Evolutionary conservation across 2,329 filamentous ascomycete genomes (phyloP), one percentile per base, ranked within the genome.

Genomic region (Parastagonospora avenae): DNA sequence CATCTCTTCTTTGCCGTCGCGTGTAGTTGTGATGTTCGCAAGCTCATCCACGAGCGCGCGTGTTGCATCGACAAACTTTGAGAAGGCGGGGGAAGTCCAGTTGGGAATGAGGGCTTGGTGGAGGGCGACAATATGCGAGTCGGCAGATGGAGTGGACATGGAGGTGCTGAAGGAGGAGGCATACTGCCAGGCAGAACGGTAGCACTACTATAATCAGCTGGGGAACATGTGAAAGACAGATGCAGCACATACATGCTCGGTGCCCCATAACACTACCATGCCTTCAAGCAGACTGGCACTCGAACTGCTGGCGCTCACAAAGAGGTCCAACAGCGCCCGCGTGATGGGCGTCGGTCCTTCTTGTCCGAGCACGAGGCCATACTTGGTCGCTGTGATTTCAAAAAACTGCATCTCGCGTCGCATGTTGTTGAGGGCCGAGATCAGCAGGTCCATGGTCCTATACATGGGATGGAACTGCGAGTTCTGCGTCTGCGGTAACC

Each of bases 191-290:
- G 78, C 78, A 35, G 68, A 70, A 45, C 76, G 76, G 54, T 79
- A 80, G 63, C 73, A 76, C 75, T 79, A 47, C 16, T 4, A 33
- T 15, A 30, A 8, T 37, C 32, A 42, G 70, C 42, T 62, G 30
- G 32, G 19, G 12, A 12, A 4, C n/a, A 14, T 12, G 12, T 2
- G 11, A 9, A 6, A 12, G 12, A 4, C 24, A 19, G 9, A 33
- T 12, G 5, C 9, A 29, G 10, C 3, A 67, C 75, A 39, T 72
- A 79, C 77, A 57, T 80, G 84, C 73, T 93, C 89, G 1, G 87
- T 91, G n/a, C 85, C 85, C 85, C 88, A 92, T 19, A 92, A 81
- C n/a, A 90, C 80, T 2, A 90, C 81, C 54, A 90, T 78, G 5
- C 86, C 87, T 67, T 91, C 87, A 2, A 92, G 74, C 64, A 90